Evolutionary conservation across 208 protist genomes (phyloP).

Genomic region (Blastocrithidia nonstop): DNA sequence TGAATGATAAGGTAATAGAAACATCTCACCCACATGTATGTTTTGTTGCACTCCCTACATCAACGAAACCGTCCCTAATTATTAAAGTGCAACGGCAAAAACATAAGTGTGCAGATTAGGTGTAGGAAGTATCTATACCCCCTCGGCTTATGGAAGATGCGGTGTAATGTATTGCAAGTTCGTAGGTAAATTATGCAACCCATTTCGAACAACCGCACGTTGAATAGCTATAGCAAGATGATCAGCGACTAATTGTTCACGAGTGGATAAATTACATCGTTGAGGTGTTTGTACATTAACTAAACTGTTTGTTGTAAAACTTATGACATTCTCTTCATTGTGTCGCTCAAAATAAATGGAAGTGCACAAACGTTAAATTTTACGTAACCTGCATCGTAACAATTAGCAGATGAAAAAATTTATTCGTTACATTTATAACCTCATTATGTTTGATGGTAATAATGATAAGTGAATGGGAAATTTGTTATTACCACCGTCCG

Average conservation of each 20-base stretch:
- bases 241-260: constrained; percentile 61
- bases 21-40: constrained; percentile 61
- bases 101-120: constrained; percentile 60
- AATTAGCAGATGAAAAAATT: constrained; percentile 76
- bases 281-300: constrained; percentile 24
- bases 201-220: constrained; percentile 22
- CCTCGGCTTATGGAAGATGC: constrained; percentile 48
- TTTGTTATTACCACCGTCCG: constrained; percentile 4
- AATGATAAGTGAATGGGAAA: constrained; percentile 33
- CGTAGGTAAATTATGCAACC: constrained; percentile 35
- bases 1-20: constrained; percentile 61
- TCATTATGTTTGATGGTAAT: constrained; percentile 58
- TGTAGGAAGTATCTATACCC: constrained; percentile 56
- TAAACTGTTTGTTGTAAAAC: not conserved
- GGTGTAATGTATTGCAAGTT: constrained; percentile 50
- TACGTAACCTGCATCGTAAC: constrained; percentile 60
- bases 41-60: constrained; percentile 51
- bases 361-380: constrained; percentile 52
- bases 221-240: constrained; percentile 27
- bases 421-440: constrained; percentile 54
- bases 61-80: constrained; percentile 59
- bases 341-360: constrained; percentile 55
- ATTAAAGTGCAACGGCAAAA: constrained; percentile 60
- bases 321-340: not conserved
- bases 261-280: constrained; percentile 26